Evolutionary conservation across 306 rosid genomes (phyloP).

Genomic region (Vigna reflexopilosa): DNA sequence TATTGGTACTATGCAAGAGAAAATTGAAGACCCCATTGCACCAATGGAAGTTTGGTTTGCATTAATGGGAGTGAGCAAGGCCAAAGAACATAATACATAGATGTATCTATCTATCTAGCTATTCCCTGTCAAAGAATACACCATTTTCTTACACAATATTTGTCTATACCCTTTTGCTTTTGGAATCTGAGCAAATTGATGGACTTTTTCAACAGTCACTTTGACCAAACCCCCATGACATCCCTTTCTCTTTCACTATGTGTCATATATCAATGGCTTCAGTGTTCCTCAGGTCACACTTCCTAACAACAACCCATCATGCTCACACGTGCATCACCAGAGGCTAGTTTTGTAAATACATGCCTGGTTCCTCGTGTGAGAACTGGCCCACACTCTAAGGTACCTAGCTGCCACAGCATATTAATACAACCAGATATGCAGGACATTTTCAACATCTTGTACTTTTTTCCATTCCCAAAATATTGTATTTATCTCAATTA

Average conservation of each 20-base stretch:
- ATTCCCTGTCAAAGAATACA: slow-evolving; percentile 29
- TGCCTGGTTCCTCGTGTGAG: slow-evolving; percentile 37
- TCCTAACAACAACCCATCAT: slow-evolving; percentile 37
- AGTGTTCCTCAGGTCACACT: background rate
- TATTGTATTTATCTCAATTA: slow-evolving; percentile 51
- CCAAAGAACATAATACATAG: slow-evolving; percentile 31
- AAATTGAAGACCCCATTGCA: slow-evolving; percentile 19
- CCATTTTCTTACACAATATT: slow-evolving; percentile 45
- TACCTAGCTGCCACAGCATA: slow-evolving; percentile 34
- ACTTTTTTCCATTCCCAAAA: slow-evolving; percentile 56
- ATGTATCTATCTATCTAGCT: slow-evolving; percentile 19
- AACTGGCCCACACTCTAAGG: slow-evolving; percentile 40
- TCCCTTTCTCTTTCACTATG: slow-evolving; percentile 19
- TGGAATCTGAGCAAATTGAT: slow-evolving; percentile 55
- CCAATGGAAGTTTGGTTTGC: background rate
- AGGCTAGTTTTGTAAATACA: slow-evolving; percentile 42
- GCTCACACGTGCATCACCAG: slow-evolving; percentile 46
- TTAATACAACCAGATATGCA: slow-evolving; percentile 30
- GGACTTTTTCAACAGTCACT: slow-evolving; percentile 44
- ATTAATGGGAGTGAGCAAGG: slow-evolving; percentile 35
- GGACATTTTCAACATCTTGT: slow-evolving; percentile 49
- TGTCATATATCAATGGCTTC: slow-evolving; percentile 36
- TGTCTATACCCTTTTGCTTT: slow-evolving; percentile 62
- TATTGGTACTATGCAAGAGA: slow-evolving; percentile 33
- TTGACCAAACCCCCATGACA: slow-evolving; percentile 40